Base-by-base conservation (phyloP, 2,329 filamentous ascomycete species). In the Dryadomyces quercivorus region DNA sequence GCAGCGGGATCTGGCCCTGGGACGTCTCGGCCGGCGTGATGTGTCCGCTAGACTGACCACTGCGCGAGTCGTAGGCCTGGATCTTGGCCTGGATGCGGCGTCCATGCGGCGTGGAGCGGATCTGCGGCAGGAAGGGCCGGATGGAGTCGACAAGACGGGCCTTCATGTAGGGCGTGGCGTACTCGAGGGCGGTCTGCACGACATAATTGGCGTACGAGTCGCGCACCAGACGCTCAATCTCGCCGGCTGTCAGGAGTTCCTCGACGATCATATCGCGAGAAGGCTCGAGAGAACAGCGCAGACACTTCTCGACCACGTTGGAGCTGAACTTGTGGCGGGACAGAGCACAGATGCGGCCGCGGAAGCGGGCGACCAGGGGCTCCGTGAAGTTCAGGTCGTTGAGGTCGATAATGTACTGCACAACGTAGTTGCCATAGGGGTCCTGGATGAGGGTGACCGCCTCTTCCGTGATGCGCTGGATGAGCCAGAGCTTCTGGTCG, bases 271-370 rank as follows among this genome's bases (percentile, higher is more conserved):
- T 76, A 62, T 89, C 85, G 66, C 86, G 90, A 52, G 86, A 86
- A 10, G 79, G 74, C 22, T 82, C 75, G 57, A 86, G 82, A 40
- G 91, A 85, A 66, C 89, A 95, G 55, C 93, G 89, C 56, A 97
- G 74, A 63, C 87, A 91, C 69, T 98, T 98, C 74, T 98, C 93
- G 59, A 98, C 92, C 56, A 98, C 93, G 63, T 98, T 98, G 64
- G 93, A 97, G 72, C 90, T 96, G 74, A 98, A 98, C 72, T 98
- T 98, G 74, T 98, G 93, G 67, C 90, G 91, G 6, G 93, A 97
- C 16, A 79, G 79, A 70, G 69, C 78, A 64, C 67, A 86, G 73
- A 81, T 88, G 75, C 76, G 77, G 62, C 85, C 85, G 55, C 78
- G 73, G 74, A 98, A 96, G 64, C 84, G 85, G 53, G 78, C 74